Base-by-base conservation (phyloP, 2,329 filamentous ascomycete genomes). In the Ophiostoma angusticollis region DNA sequence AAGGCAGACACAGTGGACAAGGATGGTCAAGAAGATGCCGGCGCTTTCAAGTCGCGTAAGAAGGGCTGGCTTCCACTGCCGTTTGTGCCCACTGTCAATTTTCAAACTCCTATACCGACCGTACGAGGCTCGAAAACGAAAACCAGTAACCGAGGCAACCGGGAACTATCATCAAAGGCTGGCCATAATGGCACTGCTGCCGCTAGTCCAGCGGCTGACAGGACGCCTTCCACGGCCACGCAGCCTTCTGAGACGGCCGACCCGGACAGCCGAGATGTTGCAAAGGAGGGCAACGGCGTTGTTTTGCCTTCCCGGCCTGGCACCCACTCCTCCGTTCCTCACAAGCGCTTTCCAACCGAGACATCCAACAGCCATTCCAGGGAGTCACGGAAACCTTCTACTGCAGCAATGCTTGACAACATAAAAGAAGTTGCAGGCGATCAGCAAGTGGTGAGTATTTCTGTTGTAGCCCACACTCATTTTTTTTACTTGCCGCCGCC, bases 21-120 rank as follows among this genome's bases (percentile, higher is more conserved):
- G 34, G 79, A 82, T 47, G 62, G 59, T 31, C 70, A 77, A 45
- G 76, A 71, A n/a, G 62, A 75, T 39, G 50, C 67, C 54, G 50
- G 57, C 49, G 50, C 62, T 43, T 52, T 53, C 35, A 72, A 71
- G 52, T 52, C 61, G 18, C 50, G 73, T 64, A 58, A 78, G 70
- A 93, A 93, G 65, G 77, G 82, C 53, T 96, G 91, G 89, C 78
- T 84, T 42, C 72, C 78, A 1, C 74, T 95, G 41, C 75, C 80
- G 24, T 89, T 87, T 52, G 84, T 84, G 11, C 89, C 86, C 8
- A 80, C 76, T 12, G 85, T 91, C 35, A 78, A 79, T 42, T 96
- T 93, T 59, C 81, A 84, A 56, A 95, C 91, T 1, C 84, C 82
- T 21, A 58, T 94, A 29, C 76, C 79, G 12, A 61, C 60, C 14